A percentile compares a stretch with the other conserved stretches of the same genome.
Conservation (phyloP, 148 eudicot genomes). For the Persicaria maculosa region DNA sequence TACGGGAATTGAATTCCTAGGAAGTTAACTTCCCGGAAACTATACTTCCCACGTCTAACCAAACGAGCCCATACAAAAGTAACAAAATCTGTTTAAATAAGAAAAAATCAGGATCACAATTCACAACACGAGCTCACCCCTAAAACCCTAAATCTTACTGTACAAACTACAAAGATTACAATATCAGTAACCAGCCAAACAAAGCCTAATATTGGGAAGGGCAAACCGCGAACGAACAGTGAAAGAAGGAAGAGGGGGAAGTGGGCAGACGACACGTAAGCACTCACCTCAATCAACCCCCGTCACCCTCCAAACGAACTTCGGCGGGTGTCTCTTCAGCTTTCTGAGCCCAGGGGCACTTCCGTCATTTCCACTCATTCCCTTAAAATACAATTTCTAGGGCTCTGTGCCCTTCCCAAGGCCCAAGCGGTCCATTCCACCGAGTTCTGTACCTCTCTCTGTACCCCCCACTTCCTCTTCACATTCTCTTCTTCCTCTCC, state of each 20-base stretch:
- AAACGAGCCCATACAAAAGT: too few species aligned
- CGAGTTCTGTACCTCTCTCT: background rate
- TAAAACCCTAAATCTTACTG: too few species aligned
- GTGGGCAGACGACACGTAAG: background rate
- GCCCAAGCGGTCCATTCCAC: slow-evolving; percentile 8
- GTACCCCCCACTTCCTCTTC: background rate
- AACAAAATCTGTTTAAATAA: too few species aligned
- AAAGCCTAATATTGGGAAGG: background rate
- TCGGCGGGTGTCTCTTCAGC: slow-evolving; percentile 8
- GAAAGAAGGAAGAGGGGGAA: background rate
- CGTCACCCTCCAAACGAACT: background rate
- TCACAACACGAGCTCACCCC: too few species aligned
- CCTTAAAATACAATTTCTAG: background rate
- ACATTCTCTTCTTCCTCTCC: background rate
- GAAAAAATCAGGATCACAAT: too few species aligned
- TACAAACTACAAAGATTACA: too few species aligned
- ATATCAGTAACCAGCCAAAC: too few species aligned
- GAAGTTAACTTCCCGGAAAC: too few species aligned
- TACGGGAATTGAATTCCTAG: too few species aligned
- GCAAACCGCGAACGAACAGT: background rate
- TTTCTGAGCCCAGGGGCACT: background rate
- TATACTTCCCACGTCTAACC: too few species aligned
- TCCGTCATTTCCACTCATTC: background rate
- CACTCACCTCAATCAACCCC: background rate
- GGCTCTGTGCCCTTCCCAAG: background rate